These are phyloP conservation scores for Ogataea nakhonphanomensis DNA, from an alignment of 805 yeast species.

Conservation along the genomic window DNA sequence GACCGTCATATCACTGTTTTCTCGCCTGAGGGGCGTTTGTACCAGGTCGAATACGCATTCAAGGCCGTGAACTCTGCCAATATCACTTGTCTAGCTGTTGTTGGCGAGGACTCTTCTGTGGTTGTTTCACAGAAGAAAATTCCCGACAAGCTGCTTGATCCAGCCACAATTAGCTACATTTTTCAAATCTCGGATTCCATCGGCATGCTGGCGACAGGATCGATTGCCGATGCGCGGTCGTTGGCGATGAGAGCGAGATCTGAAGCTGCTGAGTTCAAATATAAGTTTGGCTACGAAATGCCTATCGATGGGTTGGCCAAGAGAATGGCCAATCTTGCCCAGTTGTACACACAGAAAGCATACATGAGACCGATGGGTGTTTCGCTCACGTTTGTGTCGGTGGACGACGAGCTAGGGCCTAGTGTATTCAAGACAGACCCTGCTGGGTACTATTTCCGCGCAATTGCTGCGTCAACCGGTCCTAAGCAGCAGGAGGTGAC, in stretches of 20 bases:
- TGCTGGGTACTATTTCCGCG: conserved; percentile 91
- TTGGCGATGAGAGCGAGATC: conserved; percentile 85
- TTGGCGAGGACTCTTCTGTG: conserved; percentile 84
- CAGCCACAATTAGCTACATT: conserved; percentile 80
- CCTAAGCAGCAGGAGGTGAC: conserved; percentile 96
- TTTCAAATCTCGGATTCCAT: conserved; percentile 77
- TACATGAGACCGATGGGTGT: conserved; percentile 98
- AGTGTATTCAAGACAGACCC: conserved; percentile 92
- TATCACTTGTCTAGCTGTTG: conserved; percentile 82
- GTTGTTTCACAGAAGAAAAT: conserved; percentile 93
- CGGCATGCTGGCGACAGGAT: conserved; percentile 92
- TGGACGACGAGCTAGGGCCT: conserved; percentile 90
- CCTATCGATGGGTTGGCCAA: conserved; percentile 91
- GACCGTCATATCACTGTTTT: conserved; percentile 98
- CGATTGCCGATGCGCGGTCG: conserved; percentile 92
- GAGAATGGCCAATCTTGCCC: conserved; percentile 93
- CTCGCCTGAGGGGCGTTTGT: conserved; percentile 97
- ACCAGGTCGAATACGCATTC: conserved; percentile 97
- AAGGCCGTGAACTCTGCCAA: conserved; percentile 93
- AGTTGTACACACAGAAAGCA: conserved; percentile 95
- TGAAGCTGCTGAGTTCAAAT: conserved; percentile 95
- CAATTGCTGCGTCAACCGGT: conserved; percentile 90
- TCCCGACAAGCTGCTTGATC: conserved; percentile 89
- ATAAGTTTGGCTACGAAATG: conserved; percentile 94
- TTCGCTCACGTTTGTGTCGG: conserved; percentile 80